phyloP scores from a whole-genome alignment of 1,284 basidiomycete genomes.

The Trichosporon inkin region DNA sequence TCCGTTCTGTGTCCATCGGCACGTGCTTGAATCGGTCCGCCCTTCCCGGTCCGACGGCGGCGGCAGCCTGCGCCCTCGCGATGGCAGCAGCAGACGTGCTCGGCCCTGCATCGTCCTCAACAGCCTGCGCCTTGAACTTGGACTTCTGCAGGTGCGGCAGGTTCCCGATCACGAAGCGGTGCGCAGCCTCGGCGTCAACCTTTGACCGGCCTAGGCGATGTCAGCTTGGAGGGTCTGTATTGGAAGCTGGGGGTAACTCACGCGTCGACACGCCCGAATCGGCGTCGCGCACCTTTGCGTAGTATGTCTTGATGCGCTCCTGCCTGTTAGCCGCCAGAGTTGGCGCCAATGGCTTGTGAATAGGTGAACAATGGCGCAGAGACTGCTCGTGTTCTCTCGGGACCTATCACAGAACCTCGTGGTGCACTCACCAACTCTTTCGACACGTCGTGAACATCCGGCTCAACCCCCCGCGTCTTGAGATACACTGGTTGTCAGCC shows the following conservation, averaged over 20 bases:
- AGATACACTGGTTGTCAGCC: conserved; percentile 40
- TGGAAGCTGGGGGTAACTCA: conserved; percentile 23
- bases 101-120: conserved; percentile 3
- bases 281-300: conserved; percentile 37
- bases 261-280: conserved; percentile 34
- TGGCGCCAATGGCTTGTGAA: no score
- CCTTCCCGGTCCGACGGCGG: conserved; percentile 9
- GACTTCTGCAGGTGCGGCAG: conserved; percentile 29
- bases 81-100: conserved; percentile 20
- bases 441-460: conserved; percentile 41
- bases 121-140: conserved; percentile 7
- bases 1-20: conserved; percentile 22
- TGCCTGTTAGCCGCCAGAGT: conserved; percentile 9
- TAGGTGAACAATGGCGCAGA: no score
- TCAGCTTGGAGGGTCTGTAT: not conserved
- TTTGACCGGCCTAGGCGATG: conserved; percentile 10
- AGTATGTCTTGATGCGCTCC: conserved; percentile 35
- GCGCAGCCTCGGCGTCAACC: conserved; percentile 39
- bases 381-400: no score
- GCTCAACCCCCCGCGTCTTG: conserved; percentile 42
- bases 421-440: conserved; percentile 37
- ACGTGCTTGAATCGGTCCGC: conserved; percentile 32
- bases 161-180: conserved; percentile 37
- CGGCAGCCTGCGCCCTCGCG: conserved; percentile 23
- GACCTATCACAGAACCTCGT: no score